Evolutionary conservation across 164 flowering plant genomes (phyloP), one percentile per base, ranked within the genome.

Genomic region (Tetrastigma voinierianum): DNA sequence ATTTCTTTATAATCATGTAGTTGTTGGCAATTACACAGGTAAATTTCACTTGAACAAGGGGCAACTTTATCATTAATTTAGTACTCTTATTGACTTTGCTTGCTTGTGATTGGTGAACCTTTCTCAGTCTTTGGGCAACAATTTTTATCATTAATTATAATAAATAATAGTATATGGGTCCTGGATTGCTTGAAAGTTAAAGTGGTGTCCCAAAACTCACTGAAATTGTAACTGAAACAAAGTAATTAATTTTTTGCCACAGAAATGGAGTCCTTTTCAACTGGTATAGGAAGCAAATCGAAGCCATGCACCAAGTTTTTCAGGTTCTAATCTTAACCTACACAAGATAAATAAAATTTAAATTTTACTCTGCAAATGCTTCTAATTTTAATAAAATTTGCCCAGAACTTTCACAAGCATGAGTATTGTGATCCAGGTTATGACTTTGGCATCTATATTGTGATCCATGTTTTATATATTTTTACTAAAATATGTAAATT

Each of bases 231-330:
- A 88, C 95, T 82, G 85, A 83, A 72, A 69, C 68, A 60, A 78
- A 73, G 72, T 74, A 86, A 86, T 80, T 84, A 90, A 94, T 88
- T 80, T 87, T 84, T 71, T 91, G 89, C 66, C 83, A 91, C 98
- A 94, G 98, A 91, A 86, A 76, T 46, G 95, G 97, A 94, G 78
- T 80, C 86, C 76, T 74, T 78, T 81, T 46, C 90, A 83, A 76
- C 95, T 87, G 95, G 95, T 91, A 78, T 90, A 90, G 97, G 97
- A 90, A 91, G 97, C 97, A 94, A 94, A 94, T 90, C 97, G 81
- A 94, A 91, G 98, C 97, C 98, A 76, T 94, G 98, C 97, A 94
- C 93, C 78, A 94, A 94, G 87, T 94, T 94, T 94, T 94, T 91
- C 98, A 94, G 98, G 98, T 94, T 90, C 83, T 70, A 88, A 84